These are phyloP conservation scores for Candida succiphila DNA, from an alignment of 805 yeast species.

Conservation along the genomic window DNA sequence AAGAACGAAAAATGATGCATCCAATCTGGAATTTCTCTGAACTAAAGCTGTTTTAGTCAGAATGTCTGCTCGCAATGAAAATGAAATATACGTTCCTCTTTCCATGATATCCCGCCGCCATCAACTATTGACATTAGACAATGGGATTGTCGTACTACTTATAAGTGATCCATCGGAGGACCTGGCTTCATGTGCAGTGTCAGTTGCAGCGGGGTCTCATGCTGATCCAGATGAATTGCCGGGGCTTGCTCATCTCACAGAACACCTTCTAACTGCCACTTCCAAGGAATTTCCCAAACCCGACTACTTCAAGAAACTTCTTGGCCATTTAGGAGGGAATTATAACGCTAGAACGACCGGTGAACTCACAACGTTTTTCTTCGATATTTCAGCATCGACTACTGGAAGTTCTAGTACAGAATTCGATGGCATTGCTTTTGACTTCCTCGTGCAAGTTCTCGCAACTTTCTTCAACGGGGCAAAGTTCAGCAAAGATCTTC, in stretches of 20 bases:
- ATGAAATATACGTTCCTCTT: too few relatives aligned
- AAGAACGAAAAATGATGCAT: too few relatives aligned
- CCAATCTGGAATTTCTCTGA: too few relatives aligned
- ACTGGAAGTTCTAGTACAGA: constrained; percentile 2
- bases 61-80: too few relatives aligned
- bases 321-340: constrained; percentile 42
- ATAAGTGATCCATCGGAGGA: constrained; percentile 69
- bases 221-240: constrained; percentile 60
- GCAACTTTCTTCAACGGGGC: constrained; percentile 44
- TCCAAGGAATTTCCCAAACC: constrained; percentile 44
- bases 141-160: constrained; percentile 59
- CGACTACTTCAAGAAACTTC: constrained; percentile 30
- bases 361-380: constrained; percentile 54
- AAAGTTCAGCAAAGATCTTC: constrained; percentile 28
- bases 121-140: too few relatives aligned
- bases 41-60: too few relatives aligned
- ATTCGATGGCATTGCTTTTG: constrained; percentile 25
- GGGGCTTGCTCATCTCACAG: constrained; percentile 89
- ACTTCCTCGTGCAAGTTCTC: constrained; percentile 36
- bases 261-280: constrained; percentile 57
- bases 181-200: constrained; percentile 57
- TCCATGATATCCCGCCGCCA: too few relatives aligned
- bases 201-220: constrained; percentile 75
- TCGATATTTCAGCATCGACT: constrained; percentile 43
- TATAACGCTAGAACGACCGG: constrained; percentile 64